Base-by-base conservation (phyloP, 148 eudicot species). In the Chenopodium suecicum region DNA sequence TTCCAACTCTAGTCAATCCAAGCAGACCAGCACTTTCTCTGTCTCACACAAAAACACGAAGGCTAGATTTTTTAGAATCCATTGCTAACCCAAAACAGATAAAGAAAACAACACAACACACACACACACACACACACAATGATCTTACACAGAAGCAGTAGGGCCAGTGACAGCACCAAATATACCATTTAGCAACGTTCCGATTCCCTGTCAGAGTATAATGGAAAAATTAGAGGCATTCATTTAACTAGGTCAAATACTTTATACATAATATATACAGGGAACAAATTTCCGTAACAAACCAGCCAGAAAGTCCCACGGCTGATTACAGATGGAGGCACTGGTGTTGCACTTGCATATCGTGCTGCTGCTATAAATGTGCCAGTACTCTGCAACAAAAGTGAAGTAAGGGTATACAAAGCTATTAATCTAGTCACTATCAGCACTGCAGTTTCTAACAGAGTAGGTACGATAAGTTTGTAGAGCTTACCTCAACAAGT, bases 1-100 rank as follows among this genome's bases (percentile, higher is more conserved):
- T 93, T 84, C 93, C 96, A 54, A 89, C 89, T 87, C 85, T 91
- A 82, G 98, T 93, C 84, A 93, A 70, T 58, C 92, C 98, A 78
- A 92, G 82, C 58, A 91, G 83, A 70, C 97, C 97, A 46, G 92
- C 95, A 87, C 91, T 91, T 83, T 95, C 98, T 44, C 98, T 95
- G 85, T 76, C 46, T 88, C 88, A 90, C 89, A 90, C 2, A 47
- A 44, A 62, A 46, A 9, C 69, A 14, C 8, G 5, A 27, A 29
- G 12, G 58, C 11, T 27, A 16, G 3, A 23, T 17, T 8, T 17
- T 8, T 9, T 7, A 16, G 2, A 48, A 70, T 7, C 3, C 17
- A 27, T 27, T 31, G 71, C 4, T 3, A 68, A 68, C 52, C 14
- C n/a, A 9, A 7, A 64, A 8, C 67, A 64, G 7, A 65, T 2